Base-by-base conservation (phyloP, 805 yeast species). In the Pichia phayaonensis region DNA sequence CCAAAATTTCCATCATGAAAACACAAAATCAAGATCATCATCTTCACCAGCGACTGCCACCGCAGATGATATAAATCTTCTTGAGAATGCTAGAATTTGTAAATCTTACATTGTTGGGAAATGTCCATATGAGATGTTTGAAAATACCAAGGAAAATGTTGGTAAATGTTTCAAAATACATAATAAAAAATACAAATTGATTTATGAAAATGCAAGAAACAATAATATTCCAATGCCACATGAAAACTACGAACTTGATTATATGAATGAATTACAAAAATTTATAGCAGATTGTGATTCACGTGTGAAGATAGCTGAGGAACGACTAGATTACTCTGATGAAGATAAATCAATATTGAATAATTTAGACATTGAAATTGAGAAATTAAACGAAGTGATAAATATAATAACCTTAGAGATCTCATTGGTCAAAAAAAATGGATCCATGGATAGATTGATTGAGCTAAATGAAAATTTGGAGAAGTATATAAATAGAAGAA, bases 51-150 rank as follows among this genome's bases (percentile, higher is more conserved):
- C 45, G 23, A 26, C 34, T 26, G 38, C 48, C 26, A 36, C 42
- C 13, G 40, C 16, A 15, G 18, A 22, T 10, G 15, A 34, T 39
- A 21, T 39, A 21, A 39, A 21, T 7, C 10, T 39, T 12, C 40
- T 39, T 45, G 40, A 39, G 50, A 83, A 81, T 48, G 74, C 80
- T 15, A 71, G 79, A 42, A 81, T 89, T 8, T 90, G 98, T 67
- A 86, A 85, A 62, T 73, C 86, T 20, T 90, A 83, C 62, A 65
- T 90, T n/a, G 87, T 88, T 16, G 96, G 94, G 0, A 76, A 79
- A 10, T 90, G 98, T 59, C 92, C 96, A 0, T 83, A 86, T 63
- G 97, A 90, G 55, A 64, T 90, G 44, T 86, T 90, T 61, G 74
- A 75, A 13, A 87, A 88, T 8, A 87, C 97, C 13, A 90, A 89